phyloP scores from a whole-genome alignment of 2,329 filamentous ascomycete genomes.

The Tolypocladium pustulatum region DNA sequence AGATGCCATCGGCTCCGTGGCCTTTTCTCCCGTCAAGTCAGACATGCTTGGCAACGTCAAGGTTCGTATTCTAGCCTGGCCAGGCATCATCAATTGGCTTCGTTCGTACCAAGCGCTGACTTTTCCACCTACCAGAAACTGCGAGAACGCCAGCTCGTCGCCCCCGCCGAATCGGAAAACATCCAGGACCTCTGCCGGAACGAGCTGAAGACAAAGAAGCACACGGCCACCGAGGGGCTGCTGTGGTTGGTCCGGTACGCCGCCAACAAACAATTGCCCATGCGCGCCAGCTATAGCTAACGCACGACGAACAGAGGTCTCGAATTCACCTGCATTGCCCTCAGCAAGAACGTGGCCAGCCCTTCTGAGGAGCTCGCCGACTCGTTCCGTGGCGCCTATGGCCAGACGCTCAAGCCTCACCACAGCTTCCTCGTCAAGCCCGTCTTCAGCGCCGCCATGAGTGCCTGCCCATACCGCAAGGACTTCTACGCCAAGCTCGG shows the following conservation, averaged over 20 bases:
- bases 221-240: constrained; percentile 78
- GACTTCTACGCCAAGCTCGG: constrained; percentile 90
- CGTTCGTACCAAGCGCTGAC: neutral
- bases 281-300: neutral
- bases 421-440: constrained; percentile 86
- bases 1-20: constrained; percentile 58
- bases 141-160: constrained; percentile 67
- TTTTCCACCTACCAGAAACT: constrained; percentile 58
- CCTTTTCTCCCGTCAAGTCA: constrained; percentile 82
- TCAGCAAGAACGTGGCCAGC: constrained; percentile 65
- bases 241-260: constrained; percentile 80
- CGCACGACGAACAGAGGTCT: constrained; percentile 54
- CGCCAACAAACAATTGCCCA: neutral
- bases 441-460: constrained; percentile 88
- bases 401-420: constrained; percentile 78
- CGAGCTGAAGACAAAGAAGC: constrained; percentile 84
- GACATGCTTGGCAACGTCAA: constrained; percentile 90
- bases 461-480: constrained; percentile 82
- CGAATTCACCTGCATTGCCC: constrained; percentile 82
- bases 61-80: constrained; percentile 34
- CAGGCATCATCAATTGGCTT: neutral
- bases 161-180: constrained; percentile 68
- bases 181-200: constrained; percentile 78
- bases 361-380: constrained; percentile 63
- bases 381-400: constrained; percentile 83